Evolutionary conservation across 371 early-diverging fungal species (phyloP).

Genomic region (Haplosporangium sp.): DNA sequence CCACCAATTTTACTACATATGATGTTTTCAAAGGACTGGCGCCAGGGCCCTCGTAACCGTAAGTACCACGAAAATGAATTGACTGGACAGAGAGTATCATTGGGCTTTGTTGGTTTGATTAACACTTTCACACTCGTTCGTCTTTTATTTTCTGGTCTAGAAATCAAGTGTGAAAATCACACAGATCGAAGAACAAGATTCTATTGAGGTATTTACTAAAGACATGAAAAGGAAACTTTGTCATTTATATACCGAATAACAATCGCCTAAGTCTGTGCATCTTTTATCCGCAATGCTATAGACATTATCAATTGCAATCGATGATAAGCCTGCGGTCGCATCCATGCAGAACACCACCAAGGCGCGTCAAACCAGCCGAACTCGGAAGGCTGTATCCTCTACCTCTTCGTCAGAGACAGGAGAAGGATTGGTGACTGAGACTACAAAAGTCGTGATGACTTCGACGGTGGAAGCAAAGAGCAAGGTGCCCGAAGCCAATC

Average conservation of each 20-base stretch:
- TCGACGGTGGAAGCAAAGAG: background rate
- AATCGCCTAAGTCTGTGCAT: too few species aligned
- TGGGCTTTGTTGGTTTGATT: too few species aligned
- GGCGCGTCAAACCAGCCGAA: background rate
- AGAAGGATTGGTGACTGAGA: background rate
- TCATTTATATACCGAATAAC: too few species aligned
- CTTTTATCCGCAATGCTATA: background rate
- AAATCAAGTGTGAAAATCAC: background rate
- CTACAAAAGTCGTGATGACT: background rate
- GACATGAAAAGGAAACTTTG: too few species aligned
- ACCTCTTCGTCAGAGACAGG: constrained; percentile 10
- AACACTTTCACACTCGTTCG: background rate
- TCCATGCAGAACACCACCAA: background rate
- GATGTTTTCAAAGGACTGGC: background rate
- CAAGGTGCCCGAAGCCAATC: constrained; percentile 28
- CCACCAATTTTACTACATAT: constrained; percentile 30
- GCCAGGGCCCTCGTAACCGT: constrained; percentile 4
- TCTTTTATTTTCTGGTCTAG: background rate
- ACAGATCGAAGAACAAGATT: background rate
- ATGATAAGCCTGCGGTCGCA: background rate
- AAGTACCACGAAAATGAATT: background rate
- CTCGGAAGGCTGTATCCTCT: background rate
- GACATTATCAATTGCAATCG: constrained; percentile 1
- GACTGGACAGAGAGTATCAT: too few species aligned
- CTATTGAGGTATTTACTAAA: too few species aligned